These are phyloP conservation scores for Fagopyrum esculentum DNA, from an alignment of 148 eudicot genomes.

Conservation along the genomic window DNA sequence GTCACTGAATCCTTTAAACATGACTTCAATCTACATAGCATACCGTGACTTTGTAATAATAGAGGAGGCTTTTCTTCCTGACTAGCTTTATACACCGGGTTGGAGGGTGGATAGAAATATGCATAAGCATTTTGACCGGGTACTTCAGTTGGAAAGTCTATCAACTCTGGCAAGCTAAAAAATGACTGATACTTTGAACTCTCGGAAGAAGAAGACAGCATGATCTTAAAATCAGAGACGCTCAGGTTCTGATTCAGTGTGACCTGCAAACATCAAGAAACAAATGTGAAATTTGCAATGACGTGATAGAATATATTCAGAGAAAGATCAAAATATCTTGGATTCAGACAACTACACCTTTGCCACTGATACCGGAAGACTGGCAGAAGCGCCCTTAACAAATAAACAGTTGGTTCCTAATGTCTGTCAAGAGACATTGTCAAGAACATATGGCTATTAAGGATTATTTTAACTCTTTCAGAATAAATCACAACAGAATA, in stretches of 20 bases:
- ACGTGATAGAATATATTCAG: not conserved
- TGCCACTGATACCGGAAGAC: slow-evolving; percentile 75
- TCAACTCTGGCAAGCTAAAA: slow-evolving; percentile 72
- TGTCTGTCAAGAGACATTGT: slow-evolving; percentile 29
- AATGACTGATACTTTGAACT: slow-evolving; percentile 49
- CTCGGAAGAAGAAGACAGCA: slow-evolving; percentile 80
- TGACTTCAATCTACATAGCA: slow-evolving; percentile 1
- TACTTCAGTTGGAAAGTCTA: slow-evolving; percentile 85
- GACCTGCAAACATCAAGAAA: slow-evolving; percentile 36
- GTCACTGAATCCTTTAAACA: not conserved
- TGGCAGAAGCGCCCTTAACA: slow-evolving; percentile 82
- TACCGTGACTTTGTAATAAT: slow-evolving; percentile 85
- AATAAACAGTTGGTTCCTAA: slow-evolving; percentile 43
- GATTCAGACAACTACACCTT: slow-evolving; percentile 38
- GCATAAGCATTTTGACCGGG: slow-evolving; percentile 86
- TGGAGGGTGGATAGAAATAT: slow-evolving; percentile 82
- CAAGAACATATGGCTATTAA: not conserved
- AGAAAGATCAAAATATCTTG: not conserved
- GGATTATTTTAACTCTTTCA: not conserved
- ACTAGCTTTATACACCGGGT: slow-evolving; percentile 56
- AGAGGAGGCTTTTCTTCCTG: slow-evolving; percentile 81
- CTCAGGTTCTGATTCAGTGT: slow-evolving; percentile 48
- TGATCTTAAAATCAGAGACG: slow-evolving; percentile 46
- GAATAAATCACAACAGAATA: slow-evolving; percentile 5
- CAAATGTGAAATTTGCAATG: not conserved